Evolutionary conservation across 83 land plant species (phyloP), one percentile per base, ranked within the genome.

Genomic region (Picea abies): DNA sequence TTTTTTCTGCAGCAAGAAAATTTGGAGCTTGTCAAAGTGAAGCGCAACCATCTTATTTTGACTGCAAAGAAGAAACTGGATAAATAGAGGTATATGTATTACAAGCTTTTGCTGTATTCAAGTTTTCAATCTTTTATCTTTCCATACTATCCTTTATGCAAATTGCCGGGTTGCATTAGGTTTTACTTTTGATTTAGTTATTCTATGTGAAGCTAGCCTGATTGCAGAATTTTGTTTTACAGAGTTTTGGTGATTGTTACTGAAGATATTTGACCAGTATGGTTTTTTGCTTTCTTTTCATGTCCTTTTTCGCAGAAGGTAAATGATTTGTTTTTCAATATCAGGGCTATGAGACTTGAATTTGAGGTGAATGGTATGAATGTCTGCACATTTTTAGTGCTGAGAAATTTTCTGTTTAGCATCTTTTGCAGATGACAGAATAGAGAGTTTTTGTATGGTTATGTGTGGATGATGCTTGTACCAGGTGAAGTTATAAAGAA

Each of bases 201-300:
- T 47, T 20, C 12, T n/a, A 19, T 22, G 29, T 25, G 23, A 26
- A n/a, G 58, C 19, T 20, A 23, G 23, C 6, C 44, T 47, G 29
- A 52, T 12, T 52, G 35, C 61, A 76, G 44, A 52, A 23, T 11
- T 23, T 29, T 52, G 16, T 52, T 76, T 76, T 22, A 76, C 78
- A 76, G 78, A 76, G 0, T 76, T 49, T 16, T 52, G 78, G 32
- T 52, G 78, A 76, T 49, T 76, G 60, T 76, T 52, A 76, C 61
- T 76, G 78, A 76, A 76, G 61, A 52, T 76, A 76, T 60, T 44
- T 23, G 60, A 49, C 60, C 17, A 22, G 12, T 32, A 5, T 52
- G 61, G 60, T 76, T 14, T 76, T 75, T 76, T 76, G 3, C 61
- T 60, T 11, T 76, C 52, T 60, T 76, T 76, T 76, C 78, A 76